A percentile compares a stretch with the other conserved stretches of the same genome.
Evolutionary conservation across 441 rosid species (phyloP).

Genomic region (Corymbia citriodora): DNA sequence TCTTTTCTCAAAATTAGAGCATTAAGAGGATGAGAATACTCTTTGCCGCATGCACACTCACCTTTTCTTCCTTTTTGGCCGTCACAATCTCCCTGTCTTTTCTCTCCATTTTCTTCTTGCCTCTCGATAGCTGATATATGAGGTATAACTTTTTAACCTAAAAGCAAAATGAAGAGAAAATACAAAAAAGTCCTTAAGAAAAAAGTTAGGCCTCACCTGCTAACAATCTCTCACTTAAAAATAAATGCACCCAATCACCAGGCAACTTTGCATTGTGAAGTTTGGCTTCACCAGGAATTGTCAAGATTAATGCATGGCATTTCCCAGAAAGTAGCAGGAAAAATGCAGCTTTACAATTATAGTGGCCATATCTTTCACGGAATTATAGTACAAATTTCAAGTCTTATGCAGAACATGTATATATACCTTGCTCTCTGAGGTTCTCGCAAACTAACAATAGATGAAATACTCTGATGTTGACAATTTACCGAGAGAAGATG

Average conservation of each 20-base stretch:
- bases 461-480: neutral
- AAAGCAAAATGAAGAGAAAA: neutral
- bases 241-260: neutral
- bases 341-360: neutral
- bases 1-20: accelerated
- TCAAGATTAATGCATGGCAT: neutral
- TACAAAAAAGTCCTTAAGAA: neutral
- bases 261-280: neutral
- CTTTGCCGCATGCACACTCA: too few relatives aligned
- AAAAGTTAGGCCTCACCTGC: neutral
- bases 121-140: neutral
- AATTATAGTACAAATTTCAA: neutral
- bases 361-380: neutral
- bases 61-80: neutral
- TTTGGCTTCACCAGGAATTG: neutral
- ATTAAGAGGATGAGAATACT: too few relatives aligned
- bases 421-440: neutral
- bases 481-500: neutral
- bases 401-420: accelerated
- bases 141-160: too few relatives aligned
- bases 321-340: neutral
- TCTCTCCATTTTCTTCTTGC: neutral
- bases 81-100: neutral
- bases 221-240: neutral
- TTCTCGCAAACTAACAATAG: neutral